Conservation (phyloP, 192 early-diverging fungal genomes). For the Coemansia sp. region DNA sequence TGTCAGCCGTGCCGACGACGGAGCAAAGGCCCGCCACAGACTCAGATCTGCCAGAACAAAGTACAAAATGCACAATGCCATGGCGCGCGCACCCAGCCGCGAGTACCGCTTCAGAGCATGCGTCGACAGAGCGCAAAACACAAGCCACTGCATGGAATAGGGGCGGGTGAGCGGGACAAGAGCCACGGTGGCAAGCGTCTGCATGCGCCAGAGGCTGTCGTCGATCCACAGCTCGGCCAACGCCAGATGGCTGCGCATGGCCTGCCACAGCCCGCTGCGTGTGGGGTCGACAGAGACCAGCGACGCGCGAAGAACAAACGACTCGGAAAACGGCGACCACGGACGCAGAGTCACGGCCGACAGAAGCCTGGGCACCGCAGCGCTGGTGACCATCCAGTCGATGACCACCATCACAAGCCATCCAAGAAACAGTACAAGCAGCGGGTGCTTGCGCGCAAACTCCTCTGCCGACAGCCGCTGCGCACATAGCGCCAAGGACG, state of each 20-base stretch:
- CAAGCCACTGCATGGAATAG: slow-evolving; percentile 36
- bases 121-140: slow-evolving; percentile 23
- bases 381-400: slow-evolving; percentile 43
- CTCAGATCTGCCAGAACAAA: slow-evolving; percentile 25
- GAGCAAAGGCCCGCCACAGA: slow-evolving; percentile 14
- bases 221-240: slow-evolving; percentile 31
- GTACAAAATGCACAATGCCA: slow-evolving; percentile 17
- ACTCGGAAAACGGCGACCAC: slow-evolving; percentile 25
- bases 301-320: slow-evolving; percentile 20
- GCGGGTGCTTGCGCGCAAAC: slow-evolving; percentile 32
- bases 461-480: neutral
- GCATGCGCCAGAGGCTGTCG: slow-evolving; percentile 27
- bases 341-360: slow-evolving; percentile 21
- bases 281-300: neutral
- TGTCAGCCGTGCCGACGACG: neutral
- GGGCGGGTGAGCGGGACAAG: slow-evolving; percentile 25
- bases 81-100: slow-evolving; percentile 11
- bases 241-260: slow-evolving; percentile 9
- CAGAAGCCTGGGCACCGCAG: slow-evolving; percentile 22
- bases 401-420: slow-evolving; percentile 26
- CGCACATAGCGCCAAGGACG: neutral
- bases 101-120: slow-evolving; percentile 11
- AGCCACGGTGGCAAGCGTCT: slow-evolving; percentile 11
- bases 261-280: slow-evolving; percentile 8
- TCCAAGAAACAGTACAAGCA: slow-evolving; percentile 18